Evolutionary conservation across 257 asterid species (phyloP).

Genomic region (Gardenia jasminoides): DNA sequence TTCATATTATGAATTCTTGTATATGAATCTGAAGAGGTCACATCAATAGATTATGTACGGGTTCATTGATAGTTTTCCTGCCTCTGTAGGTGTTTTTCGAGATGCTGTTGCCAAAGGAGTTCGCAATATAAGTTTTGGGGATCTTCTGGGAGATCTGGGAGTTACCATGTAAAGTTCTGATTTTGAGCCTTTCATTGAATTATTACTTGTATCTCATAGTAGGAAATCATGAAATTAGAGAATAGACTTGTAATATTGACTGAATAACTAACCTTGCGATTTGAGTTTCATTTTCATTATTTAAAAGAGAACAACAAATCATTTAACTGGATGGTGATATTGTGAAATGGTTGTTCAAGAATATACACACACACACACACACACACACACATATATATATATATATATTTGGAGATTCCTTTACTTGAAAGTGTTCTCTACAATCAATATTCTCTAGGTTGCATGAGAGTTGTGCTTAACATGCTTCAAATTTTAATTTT

Average conservation of each 20-base stretch:
- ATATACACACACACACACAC: not conserved
- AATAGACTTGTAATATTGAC: not conserved
- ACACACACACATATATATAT: too few species aligned
- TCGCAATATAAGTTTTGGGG: slow-evolving; percentile 83
- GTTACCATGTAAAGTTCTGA: slow-evolving; percentile 63
- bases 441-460: not conserved
- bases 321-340: not conserved
- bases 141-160: slow-evolving; percentile 87
- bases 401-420: not conserved
- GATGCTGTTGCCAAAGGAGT: slow-evolving; percentile 83
- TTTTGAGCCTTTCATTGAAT: slow-evolving; percentile 22
- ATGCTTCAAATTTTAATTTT: not conserved
- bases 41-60: not conserved
- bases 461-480: not conserved
- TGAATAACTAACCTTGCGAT: not conserved
- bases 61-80: slow-evolving; percentile 23
- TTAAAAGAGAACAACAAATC: not conserved
- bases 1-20: not conserved
- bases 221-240: not conserved
- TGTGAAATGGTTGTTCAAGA: slow-evolving; percentile 2
- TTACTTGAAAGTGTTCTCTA: not conserved
- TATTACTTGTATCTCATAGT: not conserved
- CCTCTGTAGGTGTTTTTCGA: slow-evolving; percentile 69
- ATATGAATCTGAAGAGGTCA: not conserved
- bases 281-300: not conserved